Percentiles rank a stretch among this genome's conserved stretches.
These are phyloP conservation scores for Aspergillus sp. DNA, from an alignment of 2,329 filamentous ascomycete genomes.

Conservation along the genomic window DNA sequence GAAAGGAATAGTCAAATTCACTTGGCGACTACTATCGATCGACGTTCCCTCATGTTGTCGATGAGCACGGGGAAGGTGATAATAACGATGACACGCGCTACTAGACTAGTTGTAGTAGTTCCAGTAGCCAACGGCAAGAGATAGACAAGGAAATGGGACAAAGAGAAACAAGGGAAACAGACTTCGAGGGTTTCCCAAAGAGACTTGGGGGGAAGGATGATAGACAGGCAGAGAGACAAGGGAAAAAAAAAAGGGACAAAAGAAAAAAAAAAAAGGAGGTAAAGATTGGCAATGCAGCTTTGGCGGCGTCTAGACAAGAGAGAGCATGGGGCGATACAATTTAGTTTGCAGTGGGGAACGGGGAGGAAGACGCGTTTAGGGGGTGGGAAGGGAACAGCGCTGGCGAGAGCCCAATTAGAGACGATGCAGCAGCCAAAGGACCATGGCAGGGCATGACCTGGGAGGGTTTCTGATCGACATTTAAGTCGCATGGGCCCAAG, in stretches of 20 bases:
- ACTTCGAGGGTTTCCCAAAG: not conserved
- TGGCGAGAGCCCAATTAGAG: too few relatives aligned
- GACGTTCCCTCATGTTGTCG: too few relatives aligned
- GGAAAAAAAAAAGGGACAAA: not conserved
- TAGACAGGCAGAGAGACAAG: not conserved
- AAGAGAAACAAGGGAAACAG: not conserved
- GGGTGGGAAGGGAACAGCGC: too few relatives aligned
- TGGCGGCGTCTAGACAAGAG: too few relatives aligned
- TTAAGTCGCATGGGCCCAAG: too few relatives aligned
- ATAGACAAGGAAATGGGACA: not conserved
- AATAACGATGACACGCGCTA: not conserved
- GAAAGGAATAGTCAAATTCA: too few relatives aligned
- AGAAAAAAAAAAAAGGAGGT: not conserved
- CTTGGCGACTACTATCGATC: too few relatives aligned
- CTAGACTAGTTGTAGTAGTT: not conserved
- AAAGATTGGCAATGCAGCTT: not conserved
- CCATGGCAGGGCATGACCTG: too few relatives aligned
- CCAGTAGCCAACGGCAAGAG: not conserved
- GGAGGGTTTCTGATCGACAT: too few relatives aligned
- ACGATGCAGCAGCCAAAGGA: too few relatives aligned
- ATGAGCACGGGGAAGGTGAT: not conserved
- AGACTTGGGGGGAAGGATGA: not conserved
- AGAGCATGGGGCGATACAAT: not conserved
- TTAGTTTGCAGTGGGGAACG: too few relatives aligned
- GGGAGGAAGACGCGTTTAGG: not conserved